These are phyloP conservation scores for Cytidiella melzeri DNA, from an alignment of 768 basidiomycete genomes.

Conservation along the genomic window DNA sequence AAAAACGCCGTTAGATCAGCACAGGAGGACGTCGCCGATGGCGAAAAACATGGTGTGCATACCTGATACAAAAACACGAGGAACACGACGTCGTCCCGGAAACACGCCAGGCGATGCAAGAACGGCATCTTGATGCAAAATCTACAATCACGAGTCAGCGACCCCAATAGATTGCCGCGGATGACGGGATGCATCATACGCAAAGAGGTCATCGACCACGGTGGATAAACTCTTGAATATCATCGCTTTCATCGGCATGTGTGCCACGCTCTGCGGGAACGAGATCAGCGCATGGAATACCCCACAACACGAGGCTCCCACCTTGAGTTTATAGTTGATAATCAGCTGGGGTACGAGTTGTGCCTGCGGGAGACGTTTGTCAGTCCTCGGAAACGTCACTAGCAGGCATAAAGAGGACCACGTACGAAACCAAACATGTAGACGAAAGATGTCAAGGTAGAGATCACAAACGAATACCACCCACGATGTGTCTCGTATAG, in stretches of 20 bases:
- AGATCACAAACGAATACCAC: conserved; percentile 96
- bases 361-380: conserved; percentile 41
- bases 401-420: conserved; percentile 21
- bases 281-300: conserved; percentile 3
- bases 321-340: conserved; percentile 97
- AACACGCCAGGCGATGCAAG: conserved; percentile 85
- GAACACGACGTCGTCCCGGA: conserved; percentile 89
- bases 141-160: conserved; percentile 31
- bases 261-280: conserved; percentile 72
- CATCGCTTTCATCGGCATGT: conserved; percentile 99
- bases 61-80: conserved; percentile 91
- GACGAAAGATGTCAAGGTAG: conserved; percentile 87
- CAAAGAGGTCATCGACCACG: conserved; percentile 89
- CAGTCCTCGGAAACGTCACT: conserved; percentile 13
- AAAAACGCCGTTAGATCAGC: conserved; percentile 13
- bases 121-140: conserved; percentile 98
- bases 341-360: conserved; percentile 85
- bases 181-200: conserved; percentile 41
- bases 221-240: conserved; percentile 90
- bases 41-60: conserved; percentile 21
- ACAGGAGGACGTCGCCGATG: not conserved
- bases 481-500: conserved; percentile 80
- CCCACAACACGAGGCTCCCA: conserved; percentile 24
- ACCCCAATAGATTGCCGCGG: not conserved
- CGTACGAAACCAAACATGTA: conserved; percentile 98